Conservation (phyloP, 495 filamentous ascomycete genomes). For the Neurospora terricola region DNA sequence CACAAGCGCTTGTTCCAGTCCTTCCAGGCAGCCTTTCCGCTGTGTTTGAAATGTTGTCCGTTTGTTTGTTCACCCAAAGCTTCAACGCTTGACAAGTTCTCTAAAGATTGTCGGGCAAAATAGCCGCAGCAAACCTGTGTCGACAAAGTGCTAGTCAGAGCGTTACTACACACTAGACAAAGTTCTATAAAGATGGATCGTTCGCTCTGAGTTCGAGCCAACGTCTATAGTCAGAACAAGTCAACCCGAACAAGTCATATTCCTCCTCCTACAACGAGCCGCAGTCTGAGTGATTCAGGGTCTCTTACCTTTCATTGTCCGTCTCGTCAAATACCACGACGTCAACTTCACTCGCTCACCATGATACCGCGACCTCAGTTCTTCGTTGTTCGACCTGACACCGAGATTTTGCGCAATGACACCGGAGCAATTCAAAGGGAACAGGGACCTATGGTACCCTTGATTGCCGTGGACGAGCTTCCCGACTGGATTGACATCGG, state of each 20-base stretch:
- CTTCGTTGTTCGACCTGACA: slow-evolving; percentile 29
- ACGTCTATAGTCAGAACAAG: background rate
- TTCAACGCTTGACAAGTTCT: background rate
- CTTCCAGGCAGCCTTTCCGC: background rate
- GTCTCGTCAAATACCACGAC: background rate
- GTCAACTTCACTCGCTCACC: background rate
- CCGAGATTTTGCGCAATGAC: slow-evolving; percentile 3
- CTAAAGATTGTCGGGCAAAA: background rate
- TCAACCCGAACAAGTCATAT: background rate
- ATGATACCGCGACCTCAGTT: slow-evolving; percentile 10
- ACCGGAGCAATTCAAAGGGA: slow-evolving; percentile 8
- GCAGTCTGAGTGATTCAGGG: background rate
- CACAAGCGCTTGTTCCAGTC: background rate
- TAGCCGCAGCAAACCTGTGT: background rate
- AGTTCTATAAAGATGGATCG: background rate
- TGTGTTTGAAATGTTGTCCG: background rate
- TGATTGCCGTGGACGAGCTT: slow-evolving; percentile 37
- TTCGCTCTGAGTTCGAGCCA: background rate
- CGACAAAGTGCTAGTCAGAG: background rate
- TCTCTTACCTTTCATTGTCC: background rate
- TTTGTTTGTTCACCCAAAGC: background rate
- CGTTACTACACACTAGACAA: background rate
- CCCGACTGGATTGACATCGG: slow-evolving; percentile 30
- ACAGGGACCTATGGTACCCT: slow-evolving; percentile 29
- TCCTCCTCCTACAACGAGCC: background rate